phyloP scores from a whole-genome alignment of 345 rosid species.

The Acer campestre region DNA sequence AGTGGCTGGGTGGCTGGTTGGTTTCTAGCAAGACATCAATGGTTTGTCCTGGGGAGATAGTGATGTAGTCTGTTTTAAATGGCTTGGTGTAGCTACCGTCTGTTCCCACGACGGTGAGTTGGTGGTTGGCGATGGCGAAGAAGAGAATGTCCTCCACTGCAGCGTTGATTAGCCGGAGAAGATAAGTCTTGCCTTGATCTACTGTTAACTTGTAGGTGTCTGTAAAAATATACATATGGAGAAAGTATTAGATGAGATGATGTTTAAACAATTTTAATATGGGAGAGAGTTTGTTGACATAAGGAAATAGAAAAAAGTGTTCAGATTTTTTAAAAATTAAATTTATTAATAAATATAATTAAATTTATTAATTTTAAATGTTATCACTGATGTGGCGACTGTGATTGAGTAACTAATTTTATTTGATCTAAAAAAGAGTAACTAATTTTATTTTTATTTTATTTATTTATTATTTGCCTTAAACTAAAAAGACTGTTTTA shows the following conservation, averaged over 20 bases:
- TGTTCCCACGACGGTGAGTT: slow-evolving; percentile 40
- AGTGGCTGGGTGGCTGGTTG: slow-evolving; percentile 33
- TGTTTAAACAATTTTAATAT: too few relatives aligned
- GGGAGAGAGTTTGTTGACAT: too few relatives aligned
- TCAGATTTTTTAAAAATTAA: too few relatives aligned
- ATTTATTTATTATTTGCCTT: too few relatives aligned
- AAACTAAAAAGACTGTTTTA: too few relatives aligned
- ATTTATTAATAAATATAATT: too few relatives aligned
- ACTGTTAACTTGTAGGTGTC: slow-evolving; percentile 39
- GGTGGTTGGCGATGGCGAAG: slow-evolving; percentile 41
- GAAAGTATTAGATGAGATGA: background rate
- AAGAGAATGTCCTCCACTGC: slow-evolving; percentile 39
- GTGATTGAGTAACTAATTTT: too few relatives aligned
- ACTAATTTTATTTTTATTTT: too few relatives aligned
- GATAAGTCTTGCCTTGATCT: slow-evolving; percentile 38
- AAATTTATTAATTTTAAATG: too few relatives aligned
- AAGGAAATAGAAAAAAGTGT: too few relatives aligned
- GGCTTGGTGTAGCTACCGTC: slow-evolving; percentile 61
- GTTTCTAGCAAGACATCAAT: slow-evolving; percentile 53
- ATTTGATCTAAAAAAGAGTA: too few relatives aligned
- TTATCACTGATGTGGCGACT: too few relatives aligned
- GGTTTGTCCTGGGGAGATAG: slow-evolving; percentile 65
- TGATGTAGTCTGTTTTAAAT: slow-evolving; percentile 32
- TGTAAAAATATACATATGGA: slow-evolving; percentile 5
- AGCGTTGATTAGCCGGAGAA: slow-evolving; percentile 39